Conservation (phyloP, 1,284 basidiomycete species). For the Leccinum subspadiceum region DNA sequence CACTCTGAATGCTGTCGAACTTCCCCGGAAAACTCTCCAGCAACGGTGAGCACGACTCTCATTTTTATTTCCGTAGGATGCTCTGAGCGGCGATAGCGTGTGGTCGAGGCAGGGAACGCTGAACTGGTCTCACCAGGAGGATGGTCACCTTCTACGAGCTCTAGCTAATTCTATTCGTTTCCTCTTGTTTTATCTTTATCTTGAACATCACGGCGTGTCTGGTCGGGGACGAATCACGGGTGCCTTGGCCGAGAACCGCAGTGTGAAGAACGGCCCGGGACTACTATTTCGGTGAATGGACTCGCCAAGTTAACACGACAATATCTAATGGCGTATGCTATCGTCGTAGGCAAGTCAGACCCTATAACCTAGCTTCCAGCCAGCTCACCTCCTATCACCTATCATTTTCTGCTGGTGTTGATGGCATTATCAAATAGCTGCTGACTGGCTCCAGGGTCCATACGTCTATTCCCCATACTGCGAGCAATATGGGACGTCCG, state of each 20-base stretch:
- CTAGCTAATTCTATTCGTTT: constrained; percentile 47
- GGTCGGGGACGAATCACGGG: constrained; percentile 27
- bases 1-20: background rate
- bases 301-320: constrained; percentile 47
- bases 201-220: constrained; percentile 45
- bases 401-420: background rate
- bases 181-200: constrained; percentile 42
- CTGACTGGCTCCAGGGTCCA: constrained; percentile 79
- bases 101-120: background rate
- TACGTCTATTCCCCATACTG: constrained; percentile 72
- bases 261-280: constrained; percentile 37
- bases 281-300: constrained; percentile 19
- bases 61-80: background rate
- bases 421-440: constrained; percentile 40
- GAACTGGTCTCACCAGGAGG: background rate
- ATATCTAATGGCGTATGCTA: constrained; percentile 65
- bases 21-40: background rate
- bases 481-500: constrained; percentile 64
- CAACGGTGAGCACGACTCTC: constrained; percentile 10
- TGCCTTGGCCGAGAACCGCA: constrained; percentile 21
- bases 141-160: constrained; percentile 50
- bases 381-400: constrained; percentile 4
- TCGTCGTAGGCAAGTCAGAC: constrained; percentile 37
- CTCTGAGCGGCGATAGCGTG: background rate
- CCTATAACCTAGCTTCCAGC: background rate